A percentile compares a stretch with the other conserved stretches of the same genome.
These are phyloP conservation scores for Paraphoma sp. DNA, from an alignment of 2,329 filamentous ascomycete species.

Conservation along the genomic window DNA sequence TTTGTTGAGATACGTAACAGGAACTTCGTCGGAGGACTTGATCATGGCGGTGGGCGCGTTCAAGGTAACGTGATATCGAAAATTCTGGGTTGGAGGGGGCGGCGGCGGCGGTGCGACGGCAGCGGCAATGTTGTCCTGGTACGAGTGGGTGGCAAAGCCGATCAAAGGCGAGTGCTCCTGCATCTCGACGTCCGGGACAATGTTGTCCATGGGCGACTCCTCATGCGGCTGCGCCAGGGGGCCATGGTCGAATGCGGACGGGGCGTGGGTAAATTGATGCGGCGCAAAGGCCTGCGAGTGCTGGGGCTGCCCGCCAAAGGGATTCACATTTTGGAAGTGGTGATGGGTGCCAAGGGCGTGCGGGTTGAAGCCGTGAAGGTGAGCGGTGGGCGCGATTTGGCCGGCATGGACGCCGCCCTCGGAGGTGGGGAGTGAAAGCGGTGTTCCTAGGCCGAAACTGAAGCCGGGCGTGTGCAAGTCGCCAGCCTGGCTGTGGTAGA, in stretches of 20 bases:
- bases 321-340: constrained; percentile 70
- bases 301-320: constrained; percentile 66
- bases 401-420: constrained; percentile 69
- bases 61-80: constrained; percentile 87
- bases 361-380: constrained; percentile 71
- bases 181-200: constrained; percentile 63
- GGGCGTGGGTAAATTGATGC: constrained; percentile 80
- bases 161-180: constrained; percentile 67
- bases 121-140: constrained; percentile 56
- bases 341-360: constrained; percentile 46
- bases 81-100: constrained; percentile 59
- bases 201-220: constrained; percentile 68
- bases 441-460: constrained; percentile 76
- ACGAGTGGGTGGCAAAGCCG: constrained; percentile 60
- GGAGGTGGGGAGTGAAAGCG: constrained; percentile 79
- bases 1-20: constrained; percentile 98
- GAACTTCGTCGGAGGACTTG: constrained; percentile 86
- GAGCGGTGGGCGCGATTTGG: constrained; percentile 51
- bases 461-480: constrained; percentile 86
- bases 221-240: constrained; percentile 73
- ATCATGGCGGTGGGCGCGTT: constrained; percentile 98
- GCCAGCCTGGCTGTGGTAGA: constrained; percentile 83
- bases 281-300: constrained; percentile 69
- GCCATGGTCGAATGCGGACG: constrained; percentile 72
- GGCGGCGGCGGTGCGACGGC: constrained; percentile 40